Percentiles rank a stretch among this genome's conserved stretches.
phyloP scores from a whole-genome alignment of 768 basidiomycete species.

The Phaffia tasmanica region DNA sequence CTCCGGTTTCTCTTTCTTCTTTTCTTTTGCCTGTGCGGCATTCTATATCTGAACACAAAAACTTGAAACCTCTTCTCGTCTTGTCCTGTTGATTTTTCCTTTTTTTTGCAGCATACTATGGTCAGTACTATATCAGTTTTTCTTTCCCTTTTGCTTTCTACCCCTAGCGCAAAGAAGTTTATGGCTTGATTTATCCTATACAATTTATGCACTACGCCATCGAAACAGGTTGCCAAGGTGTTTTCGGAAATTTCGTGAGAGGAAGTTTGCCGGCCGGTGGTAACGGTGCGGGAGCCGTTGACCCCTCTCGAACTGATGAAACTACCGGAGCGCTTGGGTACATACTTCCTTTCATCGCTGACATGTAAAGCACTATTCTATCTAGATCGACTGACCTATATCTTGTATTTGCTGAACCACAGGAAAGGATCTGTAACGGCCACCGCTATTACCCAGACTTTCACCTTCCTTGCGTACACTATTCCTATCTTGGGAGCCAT shows the following conservation, averaged over 20 bases:
- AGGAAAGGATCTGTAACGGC: too few species aligned
- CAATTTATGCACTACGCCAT: not conserved
- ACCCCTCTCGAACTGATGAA: conserved; percentile 29
- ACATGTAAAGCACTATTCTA: not conserved
- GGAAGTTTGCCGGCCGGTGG: conserved; percentile 5
- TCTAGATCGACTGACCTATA: not conserved
- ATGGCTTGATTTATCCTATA: not conserved
- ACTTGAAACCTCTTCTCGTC: not conserved
- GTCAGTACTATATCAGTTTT: conserved; percentile 34
- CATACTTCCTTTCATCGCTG: conserved; percentile 23
- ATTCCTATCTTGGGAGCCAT: conserved; percentile 35
- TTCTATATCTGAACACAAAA: not conserved
- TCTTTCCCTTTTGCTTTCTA: conserved; percentile 9
- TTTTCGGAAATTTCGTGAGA: conserved; percentile 19
- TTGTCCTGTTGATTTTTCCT: not conserved
- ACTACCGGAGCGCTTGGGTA: conserved; percentile 34
- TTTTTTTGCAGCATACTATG: conserved; percentile 29
- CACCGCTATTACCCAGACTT: not conserved
- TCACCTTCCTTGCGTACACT: conserved; percentile 35
- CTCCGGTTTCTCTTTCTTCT: not conserved
- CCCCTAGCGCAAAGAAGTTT: too few species aligned
- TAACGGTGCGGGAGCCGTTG: conserved; percentile 29
- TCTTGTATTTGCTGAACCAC: not conserved
- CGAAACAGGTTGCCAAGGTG: not conserved
- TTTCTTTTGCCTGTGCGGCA: not conserved